Conservation (phyloP, 495 filamentous ascomycete species). For the Hypoxylon fuscum region DNA sequence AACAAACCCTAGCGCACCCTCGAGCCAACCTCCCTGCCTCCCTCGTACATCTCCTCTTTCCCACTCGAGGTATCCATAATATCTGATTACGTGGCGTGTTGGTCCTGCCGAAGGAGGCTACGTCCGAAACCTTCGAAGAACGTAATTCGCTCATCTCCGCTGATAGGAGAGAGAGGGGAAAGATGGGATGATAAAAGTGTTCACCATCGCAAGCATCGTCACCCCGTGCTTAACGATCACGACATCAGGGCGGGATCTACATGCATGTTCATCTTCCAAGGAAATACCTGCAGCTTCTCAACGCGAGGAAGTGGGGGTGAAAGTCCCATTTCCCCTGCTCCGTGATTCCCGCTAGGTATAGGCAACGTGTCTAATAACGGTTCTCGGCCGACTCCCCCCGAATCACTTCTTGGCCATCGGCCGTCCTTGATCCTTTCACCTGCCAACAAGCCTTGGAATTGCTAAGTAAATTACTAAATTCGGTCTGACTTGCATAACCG, state of each 20-base stretch:
- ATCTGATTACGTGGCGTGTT: background rate
- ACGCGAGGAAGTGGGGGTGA: slow-evolving; percentile 30
- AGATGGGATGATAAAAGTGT: slow-evolving; percentile 3
- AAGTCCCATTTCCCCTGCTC: slow-evolving; percentile 2
- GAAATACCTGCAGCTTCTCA: slow-evolving; percentile 23
- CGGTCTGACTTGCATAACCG: slow-evolving; percentile 20
- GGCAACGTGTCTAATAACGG: slow-evolving; percentile 12
- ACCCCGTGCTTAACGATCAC: slow-evolving; percentile 19
- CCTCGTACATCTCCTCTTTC: no score
- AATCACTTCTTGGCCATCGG: background rate
- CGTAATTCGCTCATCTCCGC: background rate
- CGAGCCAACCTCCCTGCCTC: no score
- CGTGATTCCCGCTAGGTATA: background rate
- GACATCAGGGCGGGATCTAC: slow-evolving; percentile 36
- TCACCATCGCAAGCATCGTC: slow-evolving; percentile 10
- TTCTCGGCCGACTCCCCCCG: slow-evolving; percentile 29
- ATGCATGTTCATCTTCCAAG: slow-evolving; percentile 26
- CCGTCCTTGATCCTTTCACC: slow-evolving; percentile 5
- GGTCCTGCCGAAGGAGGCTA: background rate
- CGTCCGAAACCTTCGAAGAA: background rate
- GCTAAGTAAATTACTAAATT: slow-evolving; percentile 12
- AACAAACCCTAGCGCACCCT: no score
- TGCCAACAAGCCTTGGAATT: slow-evolving; percentile 8
- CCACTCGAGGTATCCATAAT: no score
- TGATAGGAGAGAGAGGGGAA: background rate